phyloP scores from a whole-genome alignment of 208 protist species.

The Acanthamoeba healyi region DNA sequence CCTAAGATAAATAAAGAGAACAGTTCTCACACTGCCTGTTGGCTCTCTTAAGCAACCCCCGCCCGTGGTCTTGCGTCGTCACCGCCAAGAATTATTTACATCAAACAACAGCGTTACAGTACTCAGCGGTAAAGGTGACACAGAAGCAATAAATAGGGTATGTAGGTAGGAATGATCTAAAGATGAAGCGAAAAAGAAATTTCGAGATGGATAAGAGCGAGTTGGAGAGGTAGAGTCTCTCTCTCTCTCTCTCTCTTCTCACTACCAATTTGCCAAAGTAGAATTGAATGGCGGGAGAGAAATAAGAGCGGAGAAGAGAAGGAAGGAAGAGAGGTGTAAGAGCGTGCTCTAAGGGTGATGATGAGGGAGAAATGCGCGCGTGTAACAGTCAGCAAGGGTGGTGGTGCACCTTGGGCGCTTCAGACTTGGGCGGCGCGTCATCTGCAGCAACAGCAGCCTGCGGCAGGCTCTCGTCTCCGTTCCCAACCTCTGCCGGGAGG shows the following conservation, averaged over 20 bases:
- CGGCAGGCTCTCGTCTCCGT: conserved; percentile 45
- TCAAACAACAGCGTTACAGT: too few relatives aligned
- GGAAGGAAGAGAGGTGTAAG: not conserved
- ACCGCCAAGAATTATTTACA: too few relatives aligned
- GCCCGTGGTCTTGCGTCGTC: too few relatives aligned
- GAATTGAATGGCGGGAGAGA: not conserved
- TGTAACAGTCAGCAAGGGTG: not conserved
- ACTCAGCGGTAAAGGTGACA: too few relatives aligned
- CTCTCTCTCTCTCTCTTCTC: too few relatives aligned
- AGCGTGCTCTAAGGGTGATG: not conserved
- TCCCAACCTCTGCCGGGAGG: conserved; percentile 35
- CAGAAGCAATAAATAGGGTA: too few relatives aligned
- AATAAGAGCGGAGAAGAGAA: not conserved
- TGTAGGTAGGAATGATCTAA: not conserved
- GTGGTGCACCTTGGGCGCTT: conserved; percentile 2
- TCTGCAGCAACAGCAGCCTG: conserved; percentile 10
- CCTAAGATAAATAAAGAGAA: not conserved
- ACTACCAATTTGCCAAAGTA: not conserved
- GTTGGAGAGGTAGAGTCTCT: too few relatives aligned
- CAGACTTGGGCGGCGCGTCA: conserved; percentile 23
- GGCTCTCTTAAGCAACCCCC: too few relatives aligned
- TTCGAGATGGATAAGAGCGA: too few relatives aligned
- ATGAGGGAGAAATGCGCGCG: too few relatives aligned
- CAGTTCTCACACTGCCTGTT: too few relatives aligned
- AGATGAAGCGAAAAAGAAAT: not conserved